Percentiles rank a stretch among this genome's conserved stretches.
These are phyloP conservation scores for Rhizophagus sp. DNA, from an alignment of 192 early-diverging fungal genomes.

Conservation along the genomic window DNA sequence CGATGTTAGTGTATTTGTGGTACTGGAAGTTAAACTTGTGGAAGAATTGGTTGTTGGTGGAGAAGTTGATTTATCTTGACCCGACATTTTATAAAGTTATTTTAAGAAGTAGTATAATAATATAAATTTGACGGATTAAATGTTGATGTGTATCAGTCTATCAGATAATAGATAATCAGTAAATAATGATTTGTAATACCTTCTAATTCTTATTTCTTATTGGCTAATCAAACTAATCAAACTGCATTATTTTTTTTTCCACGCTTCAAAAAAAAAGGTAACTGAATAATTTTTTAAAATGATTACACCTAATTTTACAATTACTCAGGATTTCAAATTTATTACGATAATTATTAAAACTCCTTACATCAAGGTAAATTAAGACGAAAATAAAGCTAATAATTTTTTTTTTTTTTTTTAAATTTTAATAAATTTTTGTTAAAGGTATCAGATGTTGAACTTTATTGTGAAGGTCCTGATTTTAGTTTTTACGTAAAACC, in stretches of 20 bases:
- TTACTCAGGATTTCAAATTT: constrained; percentile 74
- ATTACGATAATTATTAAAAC: constrained; percentile 77
- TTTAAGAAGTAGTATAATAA: too few species aligned
- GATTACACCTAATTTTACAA: constrained; percentile 87
- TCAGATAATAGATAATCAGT: too few species aligned
- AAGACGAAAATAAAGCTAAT: too few species aligned
- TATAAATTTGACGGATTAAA: too few species aligned
- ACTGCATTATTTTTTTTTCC: too few species aligned
- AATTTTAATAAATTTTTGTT: not conserved
- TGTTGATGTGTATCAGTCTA: too few species aligned
- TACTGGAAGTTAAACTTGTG: not conserved
- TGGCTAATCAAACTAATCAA: too few species aligned
- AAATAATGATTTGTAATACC: too few species aligned
- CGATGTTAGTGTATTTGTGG: not conserved
- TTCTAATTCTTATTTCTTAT: too few species aligned
- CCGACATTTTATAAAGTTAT: not conserved
- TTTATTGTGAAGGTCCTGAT: constrained; percentile 77
- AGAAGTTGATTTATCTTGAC: not conserved
- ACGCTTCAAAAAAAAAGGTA: too few species aligned
- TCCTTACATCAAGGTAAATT: constrained; percentile 70
- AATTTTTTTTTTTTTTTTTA: not conserved
- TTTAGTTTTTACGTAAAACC: constrained; percentile 89
- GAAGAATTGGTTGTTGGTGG: not conserved
- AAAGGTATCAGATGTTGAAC: constrained; percentile 84
- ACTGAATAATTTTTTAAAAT: too few species aligned